These are phyloP conservation scores for Botrytis aclada DNA, from an alignment of 2,329 filamentous ascomycete genomes.

Conservation along the genomic window DNA sequence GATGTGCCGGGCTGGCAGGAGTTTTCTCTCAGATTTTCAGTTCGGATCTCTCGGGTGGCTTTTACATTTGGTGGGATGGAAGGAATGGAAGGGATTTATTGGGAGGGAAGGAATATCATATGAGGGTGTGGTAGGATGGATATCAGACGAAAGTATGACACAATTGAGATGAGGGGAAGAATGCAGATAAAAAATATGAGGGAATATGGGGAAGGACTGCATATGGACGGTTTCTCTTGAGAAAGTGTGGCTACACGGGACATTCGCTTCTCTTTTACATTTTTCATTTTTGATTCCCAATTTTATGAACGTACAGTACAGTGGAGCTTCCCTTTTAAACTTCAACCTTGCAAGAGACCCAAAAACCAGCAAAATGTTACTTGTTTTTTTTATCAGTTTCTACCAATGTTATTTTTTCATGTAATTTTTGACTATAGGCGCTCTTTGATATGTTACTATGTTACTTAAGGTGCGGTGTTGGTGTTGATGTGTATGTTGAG, in stretches of 20 bases:
- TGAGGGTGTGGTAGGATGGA: conserved; percentile 2
- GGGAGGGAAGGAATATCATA: conserved; percentile 7
- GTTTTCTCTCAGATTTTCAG: conserved; percentile 15
- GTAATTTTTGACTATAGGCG: neutral
- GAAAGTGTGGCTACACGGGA: conserved; percentile 14
- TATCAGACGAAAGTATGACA: conserved; percentile 2
- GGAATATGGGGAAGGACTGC: conserved; percentile 8
- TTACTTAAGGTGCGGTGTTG: neutral
- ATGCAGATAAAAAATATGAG: conserved; percentile 4
- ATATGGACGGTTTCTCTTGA: conserved; percentile 15
- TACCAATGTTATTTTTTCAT: neutral
- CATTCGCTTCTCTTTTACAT: conserved; percentile 16
- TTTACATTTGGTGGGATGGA: conserved; percentile 19
- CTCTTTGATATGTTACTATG: conserved; percentile 2
- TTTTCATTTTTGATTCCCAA: conserved; percentile 14
- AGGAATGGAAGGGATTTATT: conserved; percentile 10
- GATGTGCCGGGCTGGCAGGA: conserved; percentile 18
- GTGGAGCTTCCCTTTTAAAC: conserved; percentile 4
- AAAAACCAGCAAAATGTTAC: conserved; percentile 7
- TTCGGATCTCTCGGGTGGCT: conserved; percentile 6
- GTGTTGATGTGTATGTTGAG: neutral
- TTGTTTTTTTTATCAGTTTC: neutral
- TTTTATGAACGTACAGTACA: conserved; percentile 16
- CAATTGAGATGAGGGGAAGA: conserved; percentile 8
- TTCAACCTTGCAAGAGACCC: conserved; percentile 16